Evolutionary conservation across 768 basidiomycete species (phyloP).

Genomic region (Rhizopogon sp.): DNA sequence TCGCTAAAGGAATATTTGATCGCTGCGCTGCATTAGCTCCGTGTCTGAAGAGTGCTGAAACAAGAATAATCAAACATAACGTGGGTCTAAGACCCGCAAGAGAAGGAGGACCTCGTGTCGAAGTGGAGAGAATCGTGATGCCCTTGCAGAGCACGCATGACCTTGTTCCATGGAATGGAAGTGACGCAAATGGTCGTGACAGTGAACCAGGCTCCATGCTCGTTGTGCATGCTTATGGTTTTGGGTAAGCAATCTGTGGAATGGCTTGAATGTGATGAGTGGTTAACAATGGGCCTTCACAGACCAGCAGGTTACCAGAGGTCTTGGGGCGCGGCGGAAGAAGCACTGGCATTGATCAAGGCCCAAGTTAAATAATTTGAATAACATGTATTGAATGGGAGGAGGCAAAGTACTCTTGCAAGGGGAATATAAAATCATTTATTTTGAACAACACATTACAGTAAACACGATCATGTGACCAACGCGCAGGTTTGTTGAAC

Average conservation of each 20-base stretch:
- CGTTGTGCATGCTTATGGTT: conserved; percentile 58
- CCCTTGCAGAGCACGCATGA: conserved; percentile 23
- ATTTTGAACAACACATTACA: no score
- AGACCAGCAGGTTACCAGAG: conserved; percentile 34
- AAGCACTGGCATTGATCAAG: conserved; percentile 28
- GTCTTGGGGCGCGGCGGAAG: conserved; percentile 40
- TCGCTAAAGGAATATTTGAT: conserved; percentile 40
- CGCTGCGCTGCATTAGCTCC: conserved; percentile 38
- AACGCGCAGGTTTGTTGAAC: conserved; percentile 23
- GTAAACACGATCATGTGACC: conserved; percentile 27
- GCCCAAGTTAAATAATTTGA: neutral
- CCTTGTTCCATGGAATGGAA: conserved; percentile 13
- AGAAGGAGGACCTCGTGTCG: conserved; percentile 51
- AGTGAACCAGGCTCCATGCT: conserved; percentile 19
- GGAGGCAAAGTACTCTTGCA: neutral
- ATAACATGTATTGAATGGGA: neutral
- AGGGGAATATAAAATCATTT: no score
- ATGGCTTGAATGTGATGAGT: conserved; percentile 11
- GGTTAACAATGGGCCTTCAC: neutral
- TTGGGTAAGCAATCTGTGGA: conserved; percentile 35
- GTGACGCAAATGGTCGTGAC: neutral
- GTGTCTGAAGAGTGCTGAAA: conserved; percentile 27
- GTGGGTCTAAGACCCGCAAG: conserved; percentile 57
- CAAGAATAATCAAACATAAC: conserved; percentile 45
- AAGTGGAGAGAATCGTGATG: conserved; percentile 37